Conservation (phyloP, 2,329 filamentous ascomycete genomes). For the Chaetoscypha palmicola region DNA sequence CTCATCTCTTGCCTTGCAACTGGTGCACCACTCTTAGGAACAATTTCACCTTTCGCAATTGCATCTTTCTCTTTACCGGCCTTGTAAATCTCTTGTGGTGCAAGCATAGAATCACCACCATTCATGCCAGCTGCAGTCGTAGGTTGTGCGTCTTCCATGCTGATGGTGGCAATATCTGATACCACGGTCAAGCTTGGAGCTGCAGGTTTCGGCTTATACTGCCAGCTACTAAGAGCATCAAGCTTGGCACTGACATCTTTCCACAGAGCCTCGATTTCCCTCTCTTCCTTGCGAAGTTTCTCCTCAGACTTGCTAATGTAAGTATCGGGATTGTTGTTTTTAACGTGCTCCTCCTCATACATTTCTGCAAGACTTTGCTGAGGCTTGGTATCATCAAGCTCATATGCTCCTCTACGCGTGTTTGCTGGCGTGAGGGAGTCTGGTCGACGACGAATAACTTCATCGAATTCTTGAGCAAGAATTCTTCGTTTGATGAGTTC, state of each 20-base stretch:
- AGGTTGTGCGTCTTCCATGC: slow-evolving; percentile 93
- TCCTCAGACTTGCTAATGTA: slow-evolving; percentile 79
- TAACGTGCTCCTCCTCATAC: slow-evolving; percentile 88
- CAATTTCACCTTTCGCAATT: slow-evolving; percentile 61
- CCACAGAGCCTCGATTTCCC: slow-evolving; percentile 78
- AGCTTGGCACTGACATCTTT: slow-evolving; percentile 71
- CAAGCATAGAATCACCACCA: slow-evolving; percentile 66
- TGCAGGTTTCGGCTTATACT: slow-evolving; percentile 86
- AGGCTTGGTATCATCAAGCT: slow-evolving; percentile 82
- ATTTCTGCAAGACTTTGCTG: slow-evolving; percentile 82
- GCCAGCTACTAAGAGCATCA: slow-evolving; percentile 85
- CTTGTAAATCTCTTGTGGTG: slow-evolving; percentile 89
- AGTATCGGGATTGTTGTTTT: slow-evolving; percentile 65
- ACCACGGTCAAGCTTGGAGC: slow-evolving; percentile 80
- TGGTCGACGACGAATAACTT: slow-evolving; percentile 75
- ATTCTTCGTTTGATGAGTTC: slow-evolving; percentile 91
- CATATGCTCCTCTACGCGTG: slow-evolving; percentile 57
- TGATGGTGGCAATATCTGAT: slow-evolving; percentile 81
- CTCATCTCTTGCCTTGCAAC: slow-evolving; percentile 80
- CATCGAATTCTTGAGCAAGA: slow-evolving; percentile 83
- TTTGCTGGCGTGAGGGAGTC: slow-evolving; percentile 57
- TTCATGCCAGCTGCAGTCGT: slow-evolving; percentile 69
- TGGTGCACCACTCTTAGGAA: slow-evolving; percentile 70
- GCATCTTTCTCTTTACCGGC: slow-evolving; percentile 56
- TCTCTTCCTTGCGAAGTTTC: slow-evolving; percentile 73